These are phyloP conservation scores for Tulasnella sp. DNA, from an alignment of 768 basidiomycete genomes.

Conservation along the genomic window DNA sequence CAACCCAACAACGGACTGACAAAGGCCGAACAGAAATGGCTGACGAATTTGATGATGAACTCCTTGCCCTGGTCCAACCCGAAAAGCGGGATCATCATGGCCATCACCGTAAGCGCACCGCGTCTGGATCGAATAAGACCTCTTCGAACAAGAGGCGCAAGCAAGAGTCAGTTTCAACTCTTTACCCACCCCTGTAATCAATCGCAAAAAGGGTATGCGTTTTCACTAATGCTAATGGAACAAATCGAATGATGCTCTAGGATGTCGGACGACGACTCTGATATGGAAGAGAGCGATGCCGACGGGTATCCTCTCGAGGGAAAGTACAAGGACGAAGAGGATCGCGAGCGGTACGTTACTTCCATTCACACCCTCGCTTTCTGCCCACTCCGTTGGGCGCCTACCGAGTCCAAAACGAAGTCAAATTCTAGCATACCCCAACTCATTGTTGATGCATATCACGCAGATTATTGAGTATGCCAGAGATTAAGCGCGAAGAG, in stretches of 20 bases:
- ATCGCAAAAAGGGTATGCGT: too few relatives aligned
- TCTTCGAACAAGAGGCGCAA: slow-evolving; percentile 54
- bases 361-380: not conserved
- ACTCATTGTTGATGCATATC: slow-evolving; percentile 5
- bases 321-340: slow-evolving; percentile 75
- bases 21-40: too few relatives aligned
- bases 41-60: slow-evolving; percentile 26
- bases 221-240: slow-evolving; percentile 7
- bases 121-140: slow-evolving; percentile 11
- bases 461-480: slow-evolving; percentile 59
- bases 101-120: slow-evolving; percentile 20
- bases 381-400: not conserved
- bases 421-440: too few relatives aligned
- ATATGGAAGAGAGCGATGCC: slow-evolving; percentile 47
- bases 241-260: slow-evolving; percentile 22
- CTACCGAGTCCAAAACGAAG: too few relatives aligned
- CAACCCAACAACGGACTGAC: too few relatives aligned
- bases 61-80: slow-evolving; percentile 26
- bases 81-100: slow-evolving; percentile 21
- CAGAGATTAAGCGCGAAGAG: slow-evolving; percentile 82
- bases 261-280: slow-evolving; percentile 48
- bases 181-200: not conserved
- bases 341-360: slow-evolving; percentile 59
- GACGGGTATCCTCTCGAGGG: slow-evolving; percentile 87
- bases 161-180: slow-evolving; percentile 45